phyloP scores from a whole-genome alignment of 345 rosid genomes.

The Iberis pinnata region DNA sequence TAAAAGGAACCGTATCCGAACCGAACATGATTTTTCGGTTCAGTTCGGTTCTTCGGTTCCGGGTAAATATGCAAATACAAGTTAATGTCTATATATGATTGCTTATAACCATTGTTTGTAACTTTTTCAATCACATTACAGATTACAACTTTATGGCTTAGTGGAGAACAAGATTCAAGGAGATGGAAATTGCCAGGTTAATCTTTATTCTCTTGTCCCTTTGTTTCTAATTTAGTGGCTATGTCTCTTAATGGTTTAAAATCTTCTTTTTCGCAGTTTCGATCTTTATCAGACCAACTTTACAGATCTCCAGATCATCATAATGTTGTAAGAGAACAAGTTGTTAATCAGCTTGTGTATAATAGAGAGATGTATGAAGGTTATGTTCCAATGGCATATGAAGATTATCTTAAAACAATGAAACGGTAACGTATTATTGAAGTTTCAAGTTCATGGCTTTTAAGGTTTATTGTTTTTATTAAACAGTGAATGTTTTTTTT shows the following conservation, averaged over 20 bases:
- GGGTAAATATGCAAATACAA: not conserved
- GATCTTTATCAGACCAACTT: constrained; percentile 82
- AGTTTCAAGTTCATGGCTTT: not conserved
- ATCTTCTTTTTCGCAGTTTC: constrained; percentile 51
- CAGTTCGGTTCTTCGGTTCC: too few species aligned
- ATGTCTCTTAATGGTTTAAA: constrained; percentile 10
- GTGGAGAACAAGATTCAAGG: constrained; percentile 63
- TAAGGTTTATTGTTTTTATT: too few species aligned
- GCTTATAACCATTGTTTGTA: too few species aligned
- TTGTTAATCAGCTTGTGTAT: constrained; percentile 39
- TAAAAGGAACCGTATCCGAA: too few species aligned
- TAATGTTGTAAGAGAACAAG: constrained; percentile 58
- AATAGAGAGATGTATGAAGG: constrained; percentile 52
- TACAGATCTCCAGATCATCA: constrained; percentile 74
- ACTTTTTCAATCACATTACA: too few species aligned
- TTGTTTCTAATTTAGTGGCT: not conserved
- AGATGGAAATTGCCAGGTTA: constrained; percentile 70
- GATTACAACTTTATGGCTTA: constrained; percentile 57
- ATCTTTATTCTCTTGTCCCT: not conserved
- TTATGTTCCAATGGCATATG: constrained; percentile 64
- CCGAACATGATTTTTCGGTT: too few species aligned
- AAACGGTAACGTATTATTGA: too few species aligned
- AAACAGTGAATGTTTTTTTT: not conserved
- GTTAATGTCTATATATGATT: too few species aligned
- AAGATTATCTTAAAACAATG: constrained; percentile 64